Conservation (phyloP, 176 grass and related monocot species). For the Musa schizocarpa region DNA sequence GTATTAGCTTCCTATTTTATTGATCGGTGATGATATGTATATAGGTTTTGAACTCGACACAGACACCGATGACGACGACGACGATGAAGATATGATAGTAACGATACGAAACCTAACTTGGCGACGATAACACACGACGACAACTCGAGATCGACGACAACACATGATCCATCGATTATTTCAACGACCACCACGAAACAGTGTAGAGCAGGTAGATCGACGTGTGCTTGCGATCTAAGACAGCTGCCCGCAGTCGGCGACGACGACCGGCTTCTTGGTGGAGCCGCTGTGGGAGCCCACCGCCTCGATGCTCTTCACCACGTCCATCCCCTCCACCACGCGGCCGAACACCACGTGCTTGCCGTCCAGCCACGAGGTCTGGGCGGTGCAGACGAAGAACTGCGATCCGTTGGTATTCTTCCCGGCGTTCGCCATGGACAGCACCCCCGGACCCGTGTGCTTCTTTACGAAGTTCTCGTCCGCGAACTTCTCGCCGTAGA, state of each 20-base stretch:
- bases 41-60: too few species aligned
- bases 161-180: neutral
- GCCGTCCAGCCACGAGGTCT: slow-evolving; percentile 8
- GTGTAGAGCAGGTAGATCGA: neutral
- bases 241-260: slow-evolving; percentile 13
- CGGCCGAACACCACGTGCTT: slow-evolving; percentile 15
- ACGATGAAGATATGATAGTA: too few species aligned
- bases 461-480: slow-evolving; percentile 19
- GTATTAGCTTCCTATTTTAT: too few species aligned
- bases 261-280: slow-evolving; percentile 11
- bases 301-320: neutral
- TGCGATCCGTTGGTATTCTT: slow-evolving; percentile 8
- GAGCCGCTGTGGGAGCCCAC: neutral
- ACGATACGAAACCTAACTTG: too few species aligned
- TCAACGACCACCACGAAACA: neutral
- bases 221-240: neutral
- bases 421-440: slow-evolving; percentile 14
- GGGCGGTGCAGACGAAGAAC: slow-evolving; percentile 11
- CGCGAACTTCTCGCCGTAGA: slow-evolving; percentile 13
- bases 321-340: slow-evolving; percentile 8
- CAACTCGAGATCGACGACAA: too few species aligned
- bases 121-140: too few species aligned
- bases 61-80: too few species aligned
- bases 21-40: too few species aligned
- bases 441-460: neutral